These are phyloP conservation scores for Rhizophlyctis rosea DNA, from an alignment of 192 early-diverging fungal genomes.

Conservation along the genomic window DNA sequence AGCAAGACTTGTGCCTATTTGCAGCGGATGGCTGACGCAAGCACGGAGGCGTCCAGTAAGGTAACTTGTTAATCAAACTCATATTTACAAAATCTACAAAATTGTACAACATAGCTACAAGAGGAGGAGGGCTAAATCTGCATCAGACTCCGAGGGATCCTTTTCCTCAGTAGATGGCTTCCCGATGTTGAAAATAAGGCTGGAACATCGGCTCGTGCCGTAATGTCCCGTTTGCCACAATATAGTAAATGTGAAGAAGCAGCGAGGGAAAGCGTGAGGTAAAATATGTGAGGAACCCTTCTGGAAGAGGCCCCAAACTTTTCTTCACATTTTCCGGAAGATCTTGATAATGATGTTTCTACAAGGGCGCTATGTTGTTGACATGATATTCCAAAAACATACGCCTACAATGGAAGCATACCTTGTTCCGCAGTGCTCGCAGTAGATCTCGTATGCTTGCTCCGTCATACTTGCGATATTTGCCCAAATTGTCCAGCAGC, in stretches of 20 bases:
- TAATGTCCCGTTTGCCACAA: conserved; percentile 51
- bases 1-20: too few relatives aligned
- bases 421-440: conserved; percentile 90
- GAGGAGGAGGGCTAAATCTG: too few relatives aligned
- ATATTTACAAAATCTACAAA: too few relatives aligned
- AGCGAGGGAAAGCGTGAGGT: conserved; percentile 85
- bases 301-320: conserved; percentile 78
- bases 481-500: conserved; percentile 77
- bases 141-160: too few relatives aligned
- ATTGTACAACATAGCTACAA: too few relatives aligned
- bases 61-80: too few relatives aligned
- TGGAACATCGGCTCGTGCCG: conserved; percentile 29
- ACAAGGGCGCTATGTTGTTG: background rate
- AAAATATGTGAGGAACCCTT: conserved; percentile 86
- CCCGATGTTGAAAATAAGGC: conserved; percentile 40
- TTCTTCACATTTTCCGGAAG: conserved; percentile 71
- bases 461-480: conserved; percentile 92
- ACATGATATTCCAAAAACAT: conserved; percentile 20
- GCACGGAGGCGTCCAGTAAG: too few relatives aligned
- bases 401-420: conserved; percentile 28
- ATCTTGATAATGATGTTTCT: conserved; percentile 98
- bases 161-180: too few relatives aligned
- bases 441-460: conserved; percentile 79
- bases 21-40: too few relatives aligned
- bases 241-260: conserved; percentile 84